Percentiles rank a stretch among this genome's conserved stretches.
phyloP scores from a whole-genome alignment of 1,284 basidiomycete species.

The Lentinula novae-zelandiae region DNA sequence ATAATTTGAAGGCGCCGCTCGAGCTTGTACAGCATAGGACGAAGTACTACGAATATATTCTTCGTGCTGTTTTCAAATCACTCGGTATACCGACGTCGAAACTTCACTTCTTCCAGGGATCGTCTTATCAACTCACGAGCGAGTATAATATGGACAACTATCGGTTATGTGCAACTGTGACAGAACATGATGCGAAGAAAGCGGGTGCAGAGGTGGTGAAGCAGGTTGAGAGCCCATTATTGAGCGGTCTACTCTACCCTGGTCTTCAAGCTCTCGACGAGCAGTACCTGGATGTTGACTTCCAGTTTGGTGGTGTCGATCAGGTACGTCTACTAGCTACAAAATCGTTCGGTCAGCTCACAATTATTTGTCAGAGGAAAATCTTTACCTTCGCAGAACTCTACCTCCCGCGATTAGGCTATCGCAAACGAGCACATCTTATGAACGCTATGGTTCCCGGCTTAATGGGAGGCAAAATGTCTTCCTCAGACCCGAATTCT shows the following conservation, averaged over 20 bases:
- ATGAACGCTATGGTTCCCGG: conserved; percentile 99
- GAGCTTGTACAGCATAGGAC: conserved; percentile 89
- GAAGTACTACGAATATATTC: conserved; percentile 85
- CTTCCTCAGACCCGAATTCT: conserved; percentile 93
- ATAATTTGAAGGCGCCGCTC: conserved; percentile 97
- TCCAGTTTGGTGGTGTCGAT: conserved; percentile 98
- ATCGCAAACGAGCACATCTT: conserved; percentile 92
- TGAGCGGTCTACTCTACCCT: conserved; percentile 94
- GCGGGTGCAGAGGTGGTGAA: conserved; percentile 99
- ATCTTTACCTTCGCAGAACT: conserved; percentile 98
- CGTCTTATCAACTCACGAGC: conserved; percentile 86
- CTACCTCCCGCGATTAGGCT: conserved; percentile 92
- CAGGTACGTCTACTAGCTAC: conserved; percentile 55
- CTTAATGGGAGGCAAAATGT: conserved; percentile 96
- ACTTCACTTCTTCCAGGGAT: conserved; percentile 85
- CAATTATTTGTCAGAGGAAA: conserved; percentile 65
- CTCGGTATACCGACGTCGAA: conserved; percentile 90
- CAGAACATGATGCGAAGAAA: conserved; percentile 96
- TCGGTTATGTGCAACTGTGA: conserved; percentile 83
- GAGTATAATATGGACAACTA: conserved; percentile 98
- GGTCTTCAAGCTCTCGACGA: conserved; percentile 97
- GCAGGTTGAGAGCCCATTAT: conserved; percentile 88
- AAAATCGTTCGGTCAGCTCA: conserved; percentile 4
- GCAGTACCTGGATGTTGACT: conserved; percentile 93
- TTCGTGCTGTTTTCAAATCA: conserved; percentile 81